phyloP scores from a whole-genome alignment of 306 rosid genomes.

The Cyclanthera cordifolia region DNA sequence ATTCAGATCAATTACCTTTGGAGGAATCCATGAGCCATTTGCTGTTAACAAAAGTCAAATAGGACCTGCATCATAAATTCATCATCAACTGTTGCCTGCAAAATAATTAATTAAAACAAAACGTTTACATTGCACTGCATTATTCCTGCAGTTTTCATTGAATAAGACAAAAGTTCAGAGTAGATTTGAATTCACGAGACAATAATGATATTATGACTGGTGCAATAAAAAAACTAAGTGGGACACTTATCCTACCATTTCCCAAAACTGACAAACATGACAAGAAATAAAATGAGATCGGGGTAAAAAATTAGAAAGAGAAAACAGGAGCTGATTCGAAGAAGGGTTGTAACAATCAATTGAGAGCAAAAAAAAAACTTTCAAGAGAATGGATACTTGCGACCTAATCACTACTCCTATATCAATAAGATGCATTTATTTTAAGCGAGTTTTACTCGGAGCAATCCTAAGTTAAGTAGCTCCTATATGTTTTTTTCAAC shows the following conservation, averaged over 20 bases:
- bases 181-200: conserved; percentile 4
- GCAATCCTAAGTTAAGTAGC: too few species aligned
- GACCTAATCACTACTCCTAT: too few species aligned
- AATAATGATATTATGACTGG: neutral
- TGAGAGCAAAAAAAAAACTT: too few species aligned
- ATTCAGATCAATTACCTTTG: conserved; percentile 1
- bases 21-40: neutral
- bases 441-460: too few species aligned
- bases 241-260: neutral
- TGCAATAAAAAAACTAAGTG: neutral
- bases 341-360: neutral
- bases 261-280: conserved; percentile 3
- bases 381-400: too few species aligned
- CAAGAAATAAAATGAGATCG: neutral
- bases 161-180: conserved; percentile 3
- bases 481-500: too few species aligned
- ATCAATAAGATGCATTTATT: too few species aligned
- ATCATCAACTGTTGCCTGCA: neutral
- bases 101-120: neutral
- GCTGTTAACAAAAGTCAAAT: neutral
- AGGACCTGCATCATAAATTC: neutral
- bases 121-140: neutral
- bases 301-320: neutral
- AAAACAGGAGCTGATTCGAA: neutral
- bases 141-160: neutral